These are phyloP conservation scores for Endothia cerciana DNA, from an alignment of 2,329 filamentous ascomycete genomes.

Conservation along the genomic window DNA sequence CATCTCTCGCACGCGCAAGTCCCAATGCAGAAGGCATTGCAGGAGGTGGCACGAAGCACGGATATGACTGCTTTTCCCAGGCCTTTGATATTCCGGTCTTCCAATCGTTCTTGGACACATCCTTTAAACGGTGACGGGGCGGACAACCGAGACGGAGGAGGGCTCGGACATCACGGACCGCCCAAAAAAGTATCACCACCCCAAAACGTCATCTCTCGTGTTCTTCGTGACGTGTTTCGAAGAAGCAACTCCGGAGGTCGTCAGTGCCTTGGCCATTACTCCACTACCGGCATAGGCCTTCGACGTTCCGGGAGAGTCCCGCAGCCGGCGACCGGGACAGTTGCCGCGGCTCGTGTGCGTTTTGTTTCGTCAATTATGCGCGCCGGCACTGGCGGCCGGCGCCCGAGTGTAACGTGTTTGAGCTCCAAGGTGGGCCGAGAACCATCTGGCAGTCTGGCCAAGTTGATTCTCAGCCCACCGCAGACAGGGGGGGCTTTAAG, in stretches of 20 bases:
- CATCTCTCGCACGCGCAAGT: background rate
- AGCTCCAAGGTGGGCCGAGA: slow-evolving; percentile 6
- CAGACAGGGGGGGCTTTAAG: background rate
- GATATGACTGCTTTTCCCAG: background rate
- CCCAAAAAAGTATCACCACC: background rate
- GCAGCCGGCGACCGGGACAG: slow-evolving; percentile 14
- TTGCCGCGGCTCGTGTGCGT: slow-evolving; percentile 19
- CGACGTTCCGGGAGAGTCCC: background rate
- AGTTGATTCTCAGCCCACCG: slow-evolving; percentile 12
- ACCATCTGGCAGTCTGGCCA: slow-evolving; percentile 17
- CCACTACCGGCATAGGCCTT: background rate
- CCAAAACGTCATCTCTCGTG: background rate
- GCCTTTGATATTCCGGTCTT: background rate
- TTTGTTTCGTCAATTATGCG: slow-evolving; percentile 22
- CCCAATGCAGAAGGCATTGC: background rate
- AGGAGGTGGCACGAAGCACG: background rate
- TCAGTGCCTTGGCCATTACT: background rate
- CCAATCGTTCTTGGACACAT: background rate
- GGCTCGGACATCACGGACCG: too few relatives aligned
- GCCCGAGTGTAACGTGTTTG: slow-evolving; percentile 19
- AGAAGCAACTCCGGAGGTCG: background rate
- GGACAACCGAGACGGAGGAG: background rate
- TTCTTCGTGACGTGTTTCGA: background rate
- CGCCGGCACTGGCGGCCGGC: slow-evolving; percentile 13
- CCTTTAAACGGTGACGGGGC: background rate